Evolutionary conservation across 73 alveolate species (phyloP), one percentile per base, ranked within the genome.

Genomic region (Stentor roeselii): DNA sequence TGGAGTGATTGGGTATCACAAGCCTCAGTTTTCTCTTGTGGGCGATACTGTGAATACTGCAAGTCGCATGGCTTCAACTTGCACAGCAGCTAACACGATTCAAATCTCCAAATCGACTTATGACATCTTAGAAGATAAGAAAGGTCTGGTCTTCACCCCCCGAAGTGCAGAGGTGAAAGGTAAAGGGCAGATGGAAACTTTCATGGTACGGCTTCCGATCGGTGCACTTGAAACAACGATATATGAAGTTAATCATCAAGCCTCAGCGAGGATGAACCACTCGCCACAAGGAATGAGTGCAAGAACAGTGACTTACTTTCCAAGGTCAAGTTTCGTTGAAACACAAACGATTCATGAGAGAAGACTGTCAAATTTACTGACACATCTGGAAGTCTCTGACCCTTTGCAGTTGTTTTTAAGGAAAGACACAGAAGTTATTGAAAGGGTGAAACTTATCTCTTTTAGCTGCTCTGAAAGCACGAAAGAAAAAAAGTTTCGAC

Each of bases 1-100:
- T 36, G 99, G 99, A 27, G 98, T 97, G 39, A 97, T 98, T 11
- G 99, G 99, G 11, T 94, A 90, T 42, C 99, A 96, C 84, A 93
- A 95, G 74, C 99, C 99, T 0, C 97, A 97, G 84, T 98, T 97
- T 92, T 94, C 99, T 36, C 92, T 98, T 50, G 95, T 98, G 35
- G 99, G 99, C 36, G 99, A 97, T 90, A 96, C 99, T 34, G 99
- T 98, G 34, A 97, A 98, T 92, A 98, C 99, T 58, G 98, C 99
- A 38, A 93, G 98, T 67, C 92, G 99, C 84, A 98, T 97, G 95
- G 91, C 75, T 94, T 93, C 32, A 96, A 97, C 6, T 91, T 92
- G 36, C 94, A 86, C 60, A 89, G 92, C 58, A 96, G 97, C 84
- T 36, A 35, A 39, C 38, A 37, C n/a, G 6, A 34, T 76, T 35